Evolutionary conservation across 192 early-diverging fungal genomes (phyloP).

Genomic region (Coemansia sp.): DNA sequence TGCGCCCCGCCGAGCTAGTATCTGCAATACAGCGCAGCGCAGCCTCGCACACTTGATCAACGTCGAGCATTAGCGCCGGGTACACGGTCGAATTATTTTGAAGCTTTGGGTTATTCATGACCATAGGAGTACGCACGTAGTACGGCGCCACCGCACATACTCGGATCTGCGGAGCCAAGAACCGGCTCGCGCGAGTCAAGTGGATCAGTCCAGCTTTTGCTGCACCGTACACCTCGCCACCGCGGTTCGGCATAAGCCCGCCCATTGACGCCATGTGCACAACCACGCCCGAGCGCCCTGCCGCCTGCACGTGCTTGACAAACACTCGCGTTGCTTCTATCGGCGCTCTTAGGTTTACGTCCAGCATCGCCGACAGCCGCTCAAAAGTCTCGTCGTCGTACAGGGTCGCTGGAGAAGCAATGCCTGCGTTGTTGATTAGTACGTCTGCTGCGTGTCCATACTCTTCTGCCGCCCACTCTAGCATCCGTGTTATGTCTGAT

Average conservation of each 20-base stretch:
- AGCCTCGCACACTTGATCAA: conserved; percentile 38
- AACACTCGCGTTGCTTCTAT: conserved; percentile 42
- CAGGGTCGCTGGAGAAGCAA: conserved; percentile 33
- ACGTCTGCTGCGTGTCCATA: conserved; percentile 37
- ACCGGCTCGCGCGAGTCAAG: conserved; percentile 34
- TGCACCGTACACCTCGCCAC: conserved; percentile 49
- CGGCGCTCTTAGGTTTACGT: conserved; percentile 42
- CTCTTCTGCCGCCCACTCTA: conserved; percentile 12
- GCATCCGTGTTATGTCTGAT: conserved; percentile 21
- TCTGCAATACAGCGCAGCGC: conserved; percentile 29
- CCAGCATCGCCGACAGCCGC: conserved; percentile 14
- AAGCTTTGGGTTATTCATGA: conserved; percentile 47
- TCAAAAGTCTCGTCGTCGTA: conserved; percentile 41
- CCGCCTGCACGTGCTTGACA: conserved; percentile 15
- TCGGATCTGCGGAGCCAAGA: conserved; percentile 31
- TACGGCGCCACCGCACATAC: conserved; percentile 46
- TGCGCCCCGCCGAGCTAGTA: conserved; percentile 24
- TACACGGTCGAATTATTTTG: conserved; percentile 39
- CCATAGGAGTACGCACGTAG: conserved; percentile 50
- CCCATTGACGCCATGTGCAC: conserved; percentile 51
- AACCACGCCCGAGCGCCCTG: conserved; percentile 19
- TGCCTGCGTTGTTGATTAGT: conserved; percentile 44
- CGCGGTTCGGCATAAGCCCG: conserved; percentile 38
- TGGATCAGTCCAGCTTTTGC: conserved; percentile 46
- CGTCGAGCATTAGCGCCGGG: conserved; percentile 34